These are phyloP conservation scores for Polytolypa hystricis DNA, from an alignment of 2,329 filamentous ascomycete species.

Conservation along the genomic window DNA sequence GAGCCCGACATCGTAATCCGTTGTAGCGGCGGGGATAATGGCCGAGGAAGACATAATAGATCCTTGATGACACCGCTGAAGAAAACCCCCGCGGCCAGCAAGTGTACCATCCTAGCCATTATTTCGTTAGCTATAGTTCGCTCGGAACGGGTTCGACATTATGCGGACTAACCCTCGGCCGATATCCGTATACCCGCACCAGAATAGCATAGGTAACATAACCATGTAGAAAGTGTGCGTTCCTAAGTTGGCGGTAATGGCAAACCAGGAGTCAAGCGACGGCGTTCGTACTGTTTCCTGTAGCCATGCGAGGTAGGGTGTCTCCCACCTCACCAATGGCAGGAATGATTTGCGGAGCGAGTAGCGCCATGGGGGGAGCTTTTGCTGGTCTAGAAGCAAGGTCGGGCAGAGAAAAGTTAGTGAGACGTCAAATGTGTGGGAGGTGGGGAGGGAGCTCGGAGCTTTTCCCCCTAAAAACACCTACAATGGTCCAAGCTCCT, in stretches of 20 bases:
- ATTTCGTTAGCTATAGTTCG: too few relatives aligned
- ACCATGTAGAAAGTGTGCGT: constrained; percentile 99
- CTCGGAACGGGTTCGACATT: constrained; percentile 4
- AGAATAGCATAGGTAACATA: constrained; percentile 85
- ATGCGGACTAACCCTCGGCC: constrained; percentile 66
- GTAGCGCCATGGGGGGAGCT: constrained; percentile 83
- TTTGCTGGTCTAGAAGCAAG: constrained; percentile 56
- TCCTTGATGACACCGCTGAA: constrained; percentile 92
- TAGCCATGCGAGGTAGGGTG: constrained; percentile 78
- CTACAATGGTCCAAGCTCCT: constrained; percentile 66
- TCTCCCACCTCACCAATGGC: constrained; percentile 86
- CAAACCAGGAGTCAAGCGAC: constrained; percentile 89
- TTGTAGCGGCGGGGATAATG: constrained; percentile 80
- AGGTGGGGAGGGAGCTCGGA: too few relatives aligned
- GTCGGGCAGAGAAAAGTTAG: too few relatives aligned
- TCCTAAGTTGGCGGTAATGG: constrained; percentile 87
- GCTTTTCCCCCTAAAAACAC: too few relatives aligned
- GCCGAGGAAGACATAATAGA: constrained; percentile 80
- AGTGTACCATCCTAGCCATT: constrained; percentile 46
- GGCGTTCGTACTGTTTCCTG: constrained; percentile 73
- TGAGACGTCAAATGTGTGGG: too few relatives aligned
- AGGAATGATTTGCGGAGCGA: constrained; percentile 67
- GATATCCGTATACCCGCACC: constrained; percentile 78
- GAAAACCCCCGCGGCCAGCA: constrained; percentile 69
- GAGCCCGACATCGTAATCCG: constrained; percentile 86